These are phyloP conservation scores for Diaporthe eres DNA, from an alignment of 2,329 filamentous ascomycete genomes.

Conservation along the genomic window DNA sequence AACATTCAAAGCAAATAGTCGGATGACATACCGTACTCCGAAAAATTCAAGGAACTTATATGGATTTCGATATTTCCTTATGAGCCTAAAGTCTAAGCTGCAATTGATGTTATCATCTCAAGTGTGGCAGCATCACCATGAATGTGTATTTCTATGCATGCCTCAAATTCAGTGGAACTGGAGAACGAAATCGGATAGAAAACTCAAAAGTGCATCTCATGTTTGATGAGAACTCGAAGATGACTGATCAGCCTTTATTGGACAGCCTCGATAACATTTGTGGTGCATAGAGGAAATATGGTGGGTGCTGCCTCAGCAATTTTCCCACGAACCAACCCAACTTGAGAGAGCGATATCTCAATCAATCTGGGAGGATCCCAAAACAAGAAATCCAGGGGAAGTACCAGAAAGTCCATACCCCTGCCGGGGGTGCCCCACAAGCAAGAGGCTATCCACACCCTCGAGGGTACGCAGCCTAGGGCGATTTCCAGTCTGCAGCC, in stretches of 20 bases:
- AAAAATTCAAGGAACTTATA: neutral
- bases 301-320: neutral
- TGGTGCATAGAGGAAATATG: neutral
- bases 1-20: no score
- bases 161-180: neutral
- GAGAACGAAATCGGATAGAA: neutral
- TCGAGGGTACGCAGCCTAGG: neutral
- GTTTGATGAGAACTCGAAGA: neutral
- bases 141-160: neutral
- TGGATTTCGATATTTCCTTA: neutral
- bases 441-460: neutral
- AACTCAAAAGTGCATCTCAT: neutral
- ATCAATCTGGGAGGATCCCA: neutral
- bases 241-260: accelerated
- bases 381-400: neutral
- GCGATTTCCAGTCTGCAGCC: neutral
- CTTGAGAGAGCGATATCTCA: neutral
- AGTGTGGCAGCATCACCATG: neutral
- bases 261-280: neutral
- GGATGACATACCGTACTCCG: no score
- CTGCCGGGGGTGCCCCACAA: neutral
- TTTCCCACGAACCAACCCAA: neutral
- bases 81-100: neutral
- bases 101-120: neutral
- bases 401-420: neutral